Evolutionary conservation across 805 yeast species (phyloP).

Genomic region (Wickerhamiella vanderwaltii): DNA sequence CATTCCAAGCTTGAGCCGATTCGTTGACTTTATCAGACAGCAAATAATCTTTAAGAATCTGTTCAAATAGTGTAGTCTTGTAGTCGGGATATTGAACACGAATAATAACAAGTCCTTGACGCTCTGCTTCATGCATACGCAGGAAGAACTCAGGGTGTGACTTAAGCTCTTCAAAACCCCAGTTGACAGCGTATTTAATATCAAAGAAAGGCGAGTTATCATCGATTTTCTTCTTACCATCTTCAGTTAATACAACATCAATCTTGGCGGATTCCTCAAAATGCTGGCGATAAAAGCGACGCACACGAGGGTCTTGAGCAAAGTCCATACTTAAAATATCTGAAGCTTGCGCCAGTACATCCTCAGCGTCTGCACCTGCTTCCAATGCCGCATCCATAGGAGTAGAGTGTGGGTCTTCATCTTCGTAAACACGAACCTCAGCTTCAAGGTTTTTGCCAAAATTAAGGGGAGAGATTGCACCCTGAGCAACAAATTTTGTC

Average conservation of each 20-base stretch:
- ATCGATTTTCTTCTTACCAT: constrained; percentile 67
- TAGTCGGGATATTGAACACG: constrained; percentile 44
- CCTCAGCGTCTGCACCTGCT: constrained; percentile 33
- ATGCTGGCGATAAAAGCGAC: constrained; percentile 51
- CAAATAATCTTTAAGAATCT: constrained; percentile 25
- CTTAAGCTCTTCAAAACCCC: constrained; percentile 63
- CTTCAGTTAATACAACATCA: constrained; percentile 69
- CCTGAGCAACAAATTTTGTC: constrained; percentile 55
- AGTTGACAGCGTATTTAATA: constrained; percentile 78
- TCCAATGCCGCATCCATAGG: constrained; percentile 40
- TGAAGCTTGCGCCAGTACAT: constrained; percentile 62
- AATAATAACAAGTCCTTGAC: constrained; percentile 56
- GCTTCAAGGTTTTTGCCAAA: constrained; percentile 72
- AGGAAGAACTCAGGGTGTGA: constrained; percentile 68
- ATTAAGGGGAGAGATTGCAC: constrained; percentile 56
- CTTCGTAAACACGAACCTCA: constrained; percentile 53
- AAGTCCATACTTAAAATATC: constrained; percentile 69
- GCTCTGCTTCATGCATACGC: constrained; percentile 86
- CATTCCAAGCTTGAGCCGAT: constrained; percentile 65
- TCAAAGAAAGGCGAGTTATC: constrained; percentile 73
- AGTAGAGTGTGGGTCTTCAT: constrained; percentile 50
- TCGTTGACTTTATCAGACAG: constrained; percentile 50
- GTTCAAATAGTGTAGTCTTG: constrained; percentile 30
- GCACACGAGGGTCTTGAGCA: constrained; percentile 64
- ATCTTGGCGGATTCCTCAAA: constrained; percentile 51